These are phyloP conservation scores for Ulota crispa DNA, from an alignment of 225 moss, liverwort and hornwort species.

Conservation along the genomic window DNA sequence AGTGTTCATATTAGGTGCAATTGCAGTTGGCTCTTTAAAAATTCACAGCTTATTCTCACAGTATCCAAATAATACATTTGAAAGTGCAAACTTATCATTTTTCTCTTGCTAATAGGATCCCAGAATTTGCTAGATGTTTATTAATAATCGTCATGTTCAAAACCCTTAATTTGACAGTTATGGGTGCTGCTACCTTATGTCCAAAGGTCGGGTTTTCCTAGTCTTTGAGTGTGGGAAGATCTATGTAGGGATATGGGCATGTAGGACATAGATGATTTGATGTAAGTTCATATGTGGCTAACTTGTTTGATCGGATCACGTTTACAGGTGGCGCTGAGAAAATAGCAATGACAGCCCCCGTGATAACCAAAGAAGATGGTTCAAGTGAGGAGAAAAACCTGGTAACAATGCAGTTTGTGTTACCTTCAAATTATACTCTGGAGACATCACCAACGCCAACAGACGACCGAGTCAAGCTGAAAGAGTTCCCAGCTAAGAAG, in stretches of 20 bases:
- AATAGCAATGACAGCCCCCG: constrained; percentile 92
- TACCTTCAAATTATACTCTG: constrained; percentile 75
- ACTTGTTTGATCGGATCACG: neutral
- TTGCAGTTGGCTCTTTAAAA: no score
- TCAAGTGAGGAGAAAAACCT: constrained; percentile 46
- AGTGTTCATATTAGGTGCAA: no score
- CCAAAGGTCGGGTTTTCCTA: neutral
- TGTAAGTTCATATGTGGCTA: neutral
- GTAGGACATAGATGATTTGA: neutral
- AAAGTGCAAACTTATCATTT: no score
- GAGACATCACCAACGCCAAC: constrained; percentile 83
- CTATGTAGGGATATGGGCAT: neutral
- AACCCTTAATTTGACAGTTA: no score
- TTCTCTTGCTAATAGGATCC: no score
- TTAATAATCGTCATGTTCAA: no score
- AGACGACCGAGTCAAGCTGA: constrained; percentile 73
- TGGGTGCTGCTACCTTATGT: no score
- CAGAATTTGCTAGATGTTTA: no score
- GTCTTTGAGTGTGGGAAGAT: neutral
- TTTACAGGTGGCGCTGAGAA: constrained; percentile 42
- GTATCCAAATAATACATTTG: no score
- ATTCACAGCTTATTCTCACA: no score
- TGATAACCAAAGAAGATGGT: constrained; percentile 62
- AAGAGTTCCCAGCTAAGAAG: constrained; percentile 68
- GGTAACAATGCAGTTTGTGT: constrained; percentile 87